Evolutionary conservation across 2,329 filamentous ascomycete genomes (phyloP).

Genomic region (Pseudogymnoascus verrucosus): DNA sequence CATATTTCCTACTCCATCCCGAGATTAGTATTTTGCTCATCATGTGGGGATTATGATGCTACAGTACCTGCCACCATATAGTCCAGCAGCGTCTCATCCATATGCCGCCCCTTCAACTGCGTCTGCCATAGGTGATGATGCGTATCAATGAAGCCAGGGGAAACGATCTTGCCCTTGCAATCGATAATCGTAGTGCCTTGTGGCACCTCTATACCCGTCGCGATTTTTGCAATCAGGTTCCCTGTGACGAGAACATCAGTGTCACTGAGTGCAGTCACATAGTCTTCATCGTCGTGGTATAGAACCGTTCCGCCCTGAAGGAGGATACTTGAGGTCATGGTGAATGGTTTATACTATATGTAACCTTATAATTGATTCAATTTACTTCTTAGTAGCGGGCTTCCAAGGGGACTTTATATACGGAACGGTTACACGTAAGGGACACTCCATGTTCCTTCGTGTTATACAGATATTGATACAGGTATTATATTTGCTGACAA

Average conservation of each 20-base stretch:
- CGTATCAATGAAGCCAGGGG: constrained; percentile 32
- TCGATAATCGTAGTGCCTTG: constrained; percentile 27
- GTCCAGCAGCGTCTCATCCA: constrained; percentile 33
- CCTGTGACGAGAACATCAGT: constrained; percentile 25
- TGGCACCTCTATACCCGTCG: constrained; percentile 18
- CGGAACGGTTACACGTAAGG: background rate
- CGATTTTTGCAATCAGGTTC: constrained; percentile 30
- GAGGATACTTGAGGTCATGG: constrained; percentile 19
- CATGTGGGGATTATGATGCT: background rate
- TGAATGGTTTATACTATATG: background rate
- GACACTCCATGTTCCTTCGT: background rate
- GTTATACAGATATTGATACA: background rate
- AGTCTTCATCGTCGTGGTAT: constrained; percentile 27
- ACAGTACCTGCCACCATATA: constrained; percentile 33
- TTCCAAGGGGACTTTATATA: background rate
- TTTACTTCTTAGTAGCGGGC: background rate
- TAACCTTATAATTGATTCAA: background rate
- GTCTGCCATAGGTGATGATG: constrained; percentile 29
- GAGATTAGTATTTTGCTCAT: constrained; percentile 7
- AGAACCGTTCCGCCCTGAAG: constrained; percentile 32
- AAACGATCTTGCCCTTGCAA: constrained; percentile 29
- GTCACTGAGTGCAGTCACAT: constrained; percentile 23
- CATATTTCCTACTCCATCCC: constrained; percentile 29
- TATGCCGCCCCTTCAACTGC: constrained; percentile 31
- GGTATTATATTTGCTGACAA: background rate